These are phyloP conservation scores for Cryptococcus floricola DNA, from an alignment of 1,284 basidiomycete species.

Conservation along the genomic window DNA sequence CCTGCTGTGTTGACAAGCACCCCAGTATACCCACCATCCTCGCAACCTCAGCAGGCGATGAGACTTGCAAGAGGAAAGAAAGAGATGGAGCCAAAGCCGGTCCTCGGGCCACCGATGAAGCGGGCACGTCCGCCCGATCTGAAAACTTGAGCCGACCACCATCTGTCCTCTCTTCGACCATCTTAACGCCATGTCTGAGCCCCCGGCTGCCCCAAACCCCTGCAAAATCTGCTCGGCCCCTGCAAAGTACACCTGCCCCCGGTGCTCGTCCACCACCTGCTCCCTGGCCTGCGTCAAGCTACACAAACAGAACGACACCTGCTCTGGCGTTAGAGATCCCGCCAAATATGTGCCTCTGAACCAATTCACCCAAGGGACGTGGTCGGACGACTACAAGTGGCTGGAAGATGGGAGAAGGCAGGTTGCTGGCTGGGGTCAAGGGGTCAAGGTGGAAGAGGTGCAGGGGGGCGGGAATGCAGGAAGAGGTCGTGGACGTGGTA, in stretches of 20 bases:
- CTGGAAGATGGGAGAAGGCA: constrained; percentile 73
- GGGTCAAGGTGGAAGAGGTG: constrained; percentile 51
- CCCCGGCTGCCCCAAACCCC: neutral
- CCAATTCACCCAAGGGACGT: constrained; percentile 69
- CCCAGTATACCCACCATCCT: too few relatives aligned
- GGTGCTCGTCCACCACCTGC: constrained; percentile 67
- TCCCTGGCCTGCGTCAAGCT: constrained; percentile 64
- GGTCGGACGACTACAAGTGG: constrained; percentile 80
- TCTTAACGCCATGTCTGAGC: neutral
- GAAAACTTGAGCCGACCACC: too few relatives aligned
- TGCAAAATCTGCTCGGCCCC: constrained; percentile 20
- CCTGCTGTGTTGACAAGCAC: too few relatives aligned
- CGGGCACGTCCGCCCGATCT: too few relatives aligned
- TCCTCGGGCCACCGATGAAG: too few relatives aligned
- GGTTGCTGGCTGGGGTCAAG: constrained; percentile 65
- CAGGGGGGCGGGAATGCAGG: constrained; percentile 1
- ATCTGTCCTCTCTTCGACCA: too few relatives aligned
- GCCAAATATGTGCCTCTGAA: constrained; percentile 72
- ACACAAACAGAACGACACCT: constrained; percentile 64
- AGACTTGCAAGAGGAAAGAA: too few relatives aligned
- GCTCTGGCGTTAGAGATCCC: constrained; percentile 70
- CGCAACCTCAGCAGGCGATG: too few relatives aligned
- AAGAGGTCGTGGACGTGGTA: constrained; percentile 72
- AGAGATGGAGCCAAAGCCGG: too few relatives aligned
- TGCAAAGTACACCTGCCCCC: constrained; percentile 72